phyloP scores from a whole-genome alignment of 1,284 basidiomycete species.

The Flammula alnicola region DNA sequence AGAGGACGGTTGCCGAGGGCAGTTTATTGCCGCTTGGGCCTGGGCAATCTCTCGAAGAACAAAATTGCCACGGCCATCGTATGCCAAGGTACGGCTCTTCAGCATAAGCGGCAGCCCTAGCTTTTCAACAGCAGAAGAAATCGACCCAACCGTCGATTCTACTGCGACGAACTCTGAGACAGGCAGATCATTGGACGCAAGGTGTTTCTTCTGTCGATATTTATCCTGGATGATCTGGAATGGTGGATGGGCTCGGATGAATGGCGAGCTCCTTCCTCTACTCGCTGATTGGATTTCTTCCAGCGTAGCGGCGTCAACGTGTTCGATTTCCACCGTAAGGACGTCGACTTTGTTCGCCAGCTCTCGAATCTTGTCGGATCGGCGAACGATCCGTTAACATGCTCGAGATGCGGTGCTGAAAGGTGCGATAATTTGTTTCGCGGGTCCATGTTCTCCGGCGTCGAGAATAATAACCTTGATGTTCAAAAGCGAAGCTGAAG shows the following conservation, averaged over 20 bases:
- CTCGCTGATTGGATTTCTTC: conserved; percentile 61
- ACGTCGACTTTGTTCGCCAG: conserved; percentile 87
- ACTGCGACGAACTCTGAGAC: conserved; percentile 77
- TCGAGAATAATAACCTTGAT: conserved; percentile 91
- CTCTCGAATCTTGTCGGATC: conserved; percentile 79
- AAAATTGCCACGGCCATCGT: conserved; percentile 96
- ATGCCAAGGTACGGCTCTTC: conserved; percentile 93
- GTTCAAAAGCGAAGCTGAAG: conserved; percentile 89
- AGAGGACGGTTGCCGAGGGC: conserved; percentile 70
- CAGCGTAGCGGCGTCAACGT: conserved; percentile 86
- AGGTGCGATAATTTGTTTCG: conserved; percentile 86
- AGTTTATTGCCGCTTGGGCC: conserved; percentile 66
- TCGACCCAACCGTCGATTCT: conserved; percentile 58
- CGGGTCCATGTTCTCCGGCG: conserved; percentile 78
- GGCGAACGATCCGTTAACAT: conserved; percentile 91
- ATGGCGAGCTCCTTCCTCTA: conserved; percentile 54
- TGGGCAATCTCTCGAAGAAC: conserved; percentile 67
- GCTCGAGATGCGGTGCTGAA: conserved; percentile 52
- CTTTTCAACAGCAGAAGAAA: conserved; percentile 54
- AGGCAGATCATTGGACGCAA: conserved; percentile 64
- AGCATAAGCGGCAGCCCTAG: conserved; percentile 95
- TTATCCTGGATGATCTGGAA: conserved; percentile 97
- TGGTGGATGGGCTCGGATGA: conserved; percentile 86
- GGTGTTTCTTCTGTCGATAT: conserved; percentile 85
- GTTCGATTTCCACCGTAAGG: conserved; percentile 97